phyloP scores from a whole-genome alignment of 768 basidiomycete genomes.

The Panus rudis region DNA sequence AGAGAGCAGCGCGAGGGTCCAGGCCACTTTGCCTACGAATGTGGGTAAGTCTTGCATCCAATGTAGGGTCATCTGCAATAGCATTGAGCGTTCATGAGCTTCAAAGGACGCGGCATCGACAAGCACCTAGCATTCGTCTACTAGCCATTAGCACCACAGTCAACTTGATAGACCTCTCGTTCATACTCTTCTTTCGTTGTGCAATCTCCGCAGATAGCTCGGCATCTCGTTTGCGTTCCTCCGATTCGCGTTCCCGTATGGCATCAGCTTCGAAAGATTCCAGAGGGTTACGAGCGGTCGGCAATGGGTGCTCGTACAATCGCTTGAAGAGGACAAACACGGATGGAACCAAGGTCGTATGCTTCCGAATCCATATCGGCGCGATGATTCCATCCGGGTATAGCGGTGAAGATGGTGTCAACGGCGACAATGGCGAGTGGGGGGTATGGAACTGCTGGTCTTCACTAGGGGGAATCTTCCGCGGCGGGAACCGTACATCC shows the following conservation, averaged over 20 bases:
- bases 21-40: conserved; percentile 85
- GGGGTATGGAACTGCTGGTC: conserved; percentile 49
- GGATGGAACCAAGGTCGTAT: conserved; percentile 83
- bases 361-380: conserved; percentile 97
- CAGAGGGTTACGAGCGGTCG: conserved; percentile 43
- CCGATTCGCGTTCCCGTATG: conserved; percentile 51
- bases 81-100: not conserved
- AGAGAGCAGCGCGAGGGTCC: conserved; percentile 87
- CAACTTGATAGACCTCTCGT: conserved; percentile 86
- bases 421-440: conserved; percentile 91
- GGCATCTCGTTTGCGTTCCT: conserved; percentile 66
- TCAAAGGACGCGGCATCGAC: not conserved
- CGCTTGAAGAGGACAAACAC: conserved; percentile 91
- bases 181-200: conserved; percentile 67
- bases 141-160: conserved; percentile 93
- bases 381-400: conserved; percentile 95
- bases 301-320: conserved; percentile 59
- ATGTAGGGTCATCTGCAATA: conserved; percentile 73
- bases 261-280: conserved; percentile 46
- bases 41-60: conserved; percentile 79
- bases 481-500: conserved; percentile 79
- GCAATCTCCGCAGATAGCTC: conserved; percentile 79
- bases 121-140: conserved; percentile 74
- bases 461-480: conserved; percentile 59
- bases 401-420: conserved; percentile 82